Evolutionary conservation across 164 flowering plant species (phyloP).

Genomic region (Warburgia ugandensis): DNA sequence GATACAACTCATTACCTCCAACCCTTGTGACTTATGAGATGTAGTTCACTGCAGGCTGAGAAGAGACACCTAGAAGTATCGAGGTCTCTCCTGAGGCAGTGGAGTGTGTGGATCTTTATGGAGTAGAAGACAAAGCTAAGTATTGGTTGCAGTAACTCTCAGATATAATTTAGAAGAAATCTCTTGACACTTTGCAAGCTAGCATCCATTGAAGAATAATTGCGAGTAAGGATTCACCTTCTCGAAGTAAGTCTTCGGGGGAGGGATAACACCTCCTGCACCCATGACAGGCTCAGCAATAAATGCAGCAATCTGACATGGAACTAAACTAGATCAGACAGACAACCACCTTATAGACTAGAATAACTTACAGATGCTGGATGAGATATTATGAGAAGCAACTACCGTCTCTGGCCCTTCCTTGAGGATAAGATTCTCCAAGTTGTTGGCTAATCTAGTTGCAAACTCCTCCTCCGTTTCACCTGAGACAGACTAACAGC

Average conservation of each 20-base stretch:
- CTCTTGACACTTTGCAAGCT: no score
- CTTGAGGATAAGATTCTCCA: constrained; percentile 88
- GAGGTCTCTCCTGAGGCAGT: no score
- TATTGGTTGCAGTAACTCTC: no score
- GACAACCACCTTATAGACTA: background rate
- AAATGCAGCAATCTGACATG: constrained; percentile 89
- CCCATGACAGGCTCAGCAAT: constrained; percentile 99
- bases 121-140: no score
- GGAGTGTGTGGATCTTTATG: no score
- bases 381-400: background rate
- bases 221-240: constrained; percentile 45
- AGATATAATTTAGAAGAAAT: no score
- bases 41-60: no score
- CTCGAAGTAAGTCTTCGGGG: constrained; percentile 91
- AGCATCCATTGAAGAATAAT: background rate
- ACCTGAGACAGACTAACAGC: constrained; percentile 54
- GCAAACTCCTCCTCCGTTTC: constrained; percentile 94
- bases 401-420: constrained; percentile 97
- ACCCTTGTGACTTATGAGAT: no score
- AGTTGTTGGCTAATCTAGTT: constrained; percentile 79
- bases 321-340: background rate
- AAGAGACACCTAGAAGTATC: no score
- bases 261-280: constrained; percentile 96
- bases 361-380: background rate
- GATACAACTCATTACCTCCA: no score